Evolutionary conservation across 1,284 basidiomycete genomes (phyloP).

Genomic region (Rhodofomes roseus): DNA sequence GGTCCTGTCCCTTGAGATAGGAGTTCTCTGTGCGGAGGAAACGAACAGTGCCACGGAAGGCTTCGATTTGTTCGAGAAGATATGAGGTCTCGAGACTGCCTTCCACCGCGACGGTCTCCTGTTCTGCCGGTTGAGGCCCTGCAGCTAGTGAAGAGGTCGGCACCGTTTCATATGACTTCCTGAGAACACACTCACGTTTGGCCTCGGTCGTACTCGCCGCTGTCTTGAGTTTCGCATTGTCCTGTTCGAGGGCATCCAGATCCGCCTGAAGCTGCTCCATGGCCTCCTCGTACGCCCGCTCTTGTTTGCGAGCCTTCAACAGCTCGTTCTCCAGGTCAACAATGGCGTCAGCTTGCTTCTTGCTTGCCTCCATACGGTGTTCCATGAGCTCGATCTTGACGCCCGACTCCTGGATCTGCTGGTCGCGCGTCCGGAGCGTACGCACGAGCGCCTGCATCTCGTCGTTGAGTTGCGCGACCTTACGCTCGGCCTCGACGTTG

Average conservation of each 20-base stretch:
- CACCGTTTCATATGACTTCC: not conserved
- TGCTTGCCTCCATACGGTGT: conserved; percentile 84
- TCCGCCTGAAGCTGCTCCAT: conserved; percentile 92
- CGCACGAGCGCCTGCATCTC: conserved; percentile 86
- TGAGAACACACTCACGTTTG: conserved; percentile 45
- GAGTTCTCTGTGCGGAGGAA: conserved; percentile 91
- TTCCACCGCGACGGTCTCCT: conserved; percentile 64
- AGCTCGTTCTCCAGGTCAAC: conserved; percentile 80
- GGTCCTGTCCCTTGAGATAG: conserved; percentile 85
- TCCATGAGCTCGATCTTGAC: conserved; percentile 97
- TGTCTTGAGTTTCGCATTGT: conserved; percentile 80
- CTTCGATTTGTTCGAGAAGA: conserved; percentile 87
- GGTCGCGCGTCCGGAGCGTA: conserved; percentile 82
- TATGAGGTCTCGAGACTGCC: conserved; percentile 82
- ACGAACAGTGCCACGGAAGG: conserved; percentile 84
- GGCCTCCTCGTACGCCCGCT: conserved; percentile 87
- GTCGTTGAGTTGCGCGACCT: conserved; percentile 81
- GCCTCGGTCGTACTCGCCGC: conserved; percentile 59
- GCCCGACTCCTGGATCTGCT: conserved; percentile 81
- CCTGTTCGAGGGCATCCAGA: conserved; percentile 81
- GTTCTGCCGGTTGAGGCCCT: conserved; percentile 50
- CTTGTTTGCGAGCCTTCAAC: conserved; percentile 79
- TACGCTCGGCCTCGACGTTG: conserved; percentile 90
- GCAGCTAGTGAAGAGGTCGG: conserved; percentile 31
- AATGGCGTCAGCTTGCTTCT: conserved; percentile 85